A percentile compares a stretch with the other conserved stretches of the same genome.
These are phyloP conservation scores for Candida taoyuanica DNA, from an alignment of 805 yeast species.

Conservation along the genomic window DNA sequence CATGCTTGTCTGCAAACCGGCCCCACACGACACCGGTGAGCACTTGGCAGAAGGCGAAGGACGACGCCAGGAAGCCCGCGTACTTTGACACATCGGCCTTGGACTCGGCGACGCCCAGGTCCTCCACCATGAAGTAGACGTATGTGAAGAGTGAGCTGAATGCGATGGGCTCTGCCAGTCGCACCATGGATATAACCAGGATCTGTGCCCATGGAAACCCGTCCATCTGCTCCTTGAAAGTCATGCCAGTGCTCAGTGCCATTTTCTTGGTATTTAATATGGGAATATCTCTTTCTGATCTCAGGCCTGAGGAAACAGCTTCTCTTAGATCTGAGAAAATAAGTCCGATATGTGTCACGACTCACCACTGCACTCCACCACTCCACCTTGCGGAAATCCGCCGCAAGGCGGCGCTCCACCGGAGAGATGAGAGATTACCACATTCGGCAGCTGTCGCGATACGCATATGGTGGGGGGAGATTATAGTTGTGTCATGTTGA, in stretches of 20 bases:
- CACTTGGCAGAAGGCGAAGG: conserved; percentile 13
- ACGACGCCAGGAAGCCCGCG: conserved; percentile 12
- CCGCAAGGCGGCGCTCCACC: neutral
- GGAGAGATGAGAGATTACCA: neutral
- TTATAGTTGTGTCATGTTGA: neutral
- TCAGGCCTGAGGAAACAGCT: neutral
- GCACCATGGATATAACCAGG: conserved; percentile 7
- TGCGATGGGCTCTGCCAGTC: conserved; percentile 15
- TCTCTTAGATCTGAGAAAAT: too few relatives aligned
- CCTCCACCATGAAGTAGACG: conserved; percentile 15
- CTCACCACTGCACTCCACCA: neutral
- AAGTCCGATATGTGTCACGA: neutral
- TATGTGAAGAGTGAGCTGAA: conserved; percentile 15
- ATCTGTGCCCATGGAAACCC: conserved; percentile 17
- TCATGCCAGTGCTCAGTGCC: neutral
- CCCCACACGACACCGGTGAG: conserved; percentile 14
- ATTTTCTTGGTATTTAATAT: neutral
- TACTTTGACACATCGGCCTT: conserved; percentile 12
- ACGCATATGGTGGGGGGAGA: neutral
- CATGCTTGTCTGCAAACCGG: conserved; percentile 12
- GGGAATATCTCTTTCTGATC: neutral
- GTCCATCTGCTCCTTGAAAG: conserved; percentile 11
- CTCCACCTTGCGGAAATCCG: neutral
- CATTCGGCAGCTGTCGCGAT: neutral
- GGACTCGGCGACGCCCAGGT: conserved; percentile 10